Evolutionary conservation across 768 basidiomycete genomes (phyloP), one percentile per base, ranked within the genome.

Genomic region (Multifurca ochricompacta): DNA sequence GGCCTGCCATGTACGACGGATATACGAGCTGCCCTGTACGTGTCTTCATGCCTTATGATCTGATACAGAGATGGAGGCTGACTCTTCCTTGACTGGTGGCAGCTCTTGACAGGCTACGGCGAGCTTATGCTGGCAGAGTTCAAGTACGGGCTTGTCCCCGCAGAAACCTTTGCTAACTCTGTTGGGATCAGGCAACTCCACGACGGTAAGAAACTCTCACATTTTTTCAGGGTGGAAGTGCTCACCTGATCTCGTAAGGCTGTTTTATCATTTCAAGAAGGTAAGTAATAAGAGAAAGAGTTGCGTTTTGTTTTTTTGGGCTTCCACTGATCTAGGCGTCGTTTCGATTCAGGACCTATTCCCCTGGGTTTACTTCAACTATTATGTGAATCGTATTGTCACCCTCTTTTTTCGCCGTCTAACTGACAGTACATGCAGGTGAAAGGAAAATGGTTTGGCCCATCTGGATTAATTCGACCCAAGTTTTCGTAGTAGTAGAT

Each of bases 61-160:
- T 42, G 18, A 30, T 42, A 44, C 55, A 23, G n/a, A 21, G n/a
- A 11, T 52, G 53, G 53, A 30, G 51, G 41, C n/a, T 53, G 32
- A 52, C 5, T 23, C 21, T 11, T 43, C 11, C 45, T 27, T 28
- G 34, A 31, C 21, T 48, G 34, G 21, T n/a, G n/a, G 25, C 56
- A 89, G 87, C 74, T 91, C 7, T 73, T 91, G 59, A 89, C 87
- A 40, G 87, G 86, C 27, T 89, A 91, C 61, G 87, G 86, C 16
- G 76, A 87, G 69, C 68, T 89, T 37, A 78, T 97, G 81, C 76
- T 97, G 50, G 85, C 89, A 25, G 94, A 97, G 69, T 97, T 97
- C 77, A 90, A 88, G 67, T 99, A 97, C 68, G 93, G 90, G 14
- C 71, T 85, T 1, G 79, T 84, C 64, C 89, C 92, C 1, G 84